Conservation (phyloP, 805 yeast species). For the Myxozyma nipponensis region DNA sequence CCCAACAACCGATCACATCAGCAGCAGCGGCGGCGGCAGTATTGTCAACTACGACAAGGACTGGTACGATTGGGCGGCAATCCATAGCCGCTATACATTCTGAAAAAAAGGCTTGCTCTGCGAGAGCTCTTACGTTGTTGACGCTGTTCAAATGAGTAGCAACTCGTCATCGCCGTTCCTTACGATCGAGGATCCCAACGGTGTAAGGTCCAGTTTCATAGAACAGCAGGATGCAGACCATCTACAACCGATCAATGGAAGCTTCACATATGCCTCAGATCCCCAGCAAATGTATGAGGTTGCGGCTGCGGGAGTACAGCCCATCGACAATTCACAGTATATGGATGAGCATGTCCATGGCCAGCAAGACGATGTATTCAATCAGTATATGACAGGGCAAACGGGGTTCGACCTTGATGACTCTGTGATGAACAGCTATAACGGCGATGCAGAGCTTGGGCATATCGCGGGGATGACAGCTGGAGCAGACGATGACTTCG, state of each 20-base stretch:
- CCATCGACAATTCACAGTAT: not conserved
- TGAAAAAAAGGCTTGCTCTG: no score
- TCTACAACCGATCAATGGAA: not conserved
- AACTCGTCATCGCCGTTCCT: constrained; percentile 1
- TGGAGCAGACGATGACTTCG: not conserved
- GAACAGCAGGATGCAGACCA: not conserved
- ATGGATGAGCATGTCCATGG: not conserved
- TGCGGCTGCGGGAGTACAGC: not conserved
- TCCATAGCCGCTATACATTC: no score
- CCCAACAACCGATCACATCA: no score
- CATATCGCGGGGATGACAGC: not conserved
- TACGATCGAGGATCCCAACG: not conserved
- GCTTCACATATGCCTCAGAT: not conserved
- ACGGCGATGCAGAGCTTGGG: not conserved
- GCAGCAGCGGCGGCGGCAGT: no score
- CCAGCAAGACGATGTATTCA: not conserved
- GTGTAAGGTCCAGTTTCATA: not conserved
- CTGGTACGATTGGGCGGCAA: no score
- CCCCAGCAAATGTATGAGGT: not conserved
- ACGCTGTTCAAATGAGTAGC: not conserved
- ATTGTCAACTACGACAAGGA: no score
- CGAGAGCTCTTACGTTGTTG: no score
- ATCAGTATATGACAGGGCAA: not conserved
- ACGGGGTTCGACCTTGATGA: not conserved
- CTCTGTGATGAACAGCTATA: not conserved